Base-by-base conservation (phyloP, 1,284 basidiomycete genomes). In the Cryptococcus sp. region DNA sequence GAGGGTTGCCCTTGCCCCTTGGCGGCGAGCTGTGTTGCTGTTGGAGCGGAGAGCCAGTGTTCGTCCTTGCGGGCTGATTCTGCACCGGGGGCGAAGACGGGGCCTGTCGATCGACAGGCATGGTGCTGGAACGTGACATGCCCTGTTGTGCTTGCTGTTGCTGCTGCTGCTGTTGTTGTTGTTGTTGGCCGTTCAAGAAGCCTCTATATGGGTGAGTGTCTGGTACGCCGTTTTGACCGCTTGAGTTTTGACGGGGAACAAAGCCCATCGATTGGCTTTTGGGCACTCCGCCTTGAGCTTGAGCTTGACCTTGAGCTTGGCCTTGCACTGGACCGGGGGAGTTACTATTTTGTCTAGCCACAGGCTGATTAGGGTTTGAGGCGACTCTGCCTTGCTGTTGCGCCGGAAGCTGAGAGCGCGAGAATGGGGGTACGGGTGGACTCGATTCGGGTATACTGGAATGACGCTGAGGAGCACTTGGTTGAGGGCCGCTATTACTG, bases 281-380 rank as follows among this genome's bases (percentile, higher is more conserved):
- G 13, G 31, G 31, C 8, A 35, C 31, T 35, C 31, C 31, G 31
- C 8, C 31, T 2, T 3, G 31, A 3, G 25, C 25, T 25, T 60
- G 46, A 27, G 47, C 49, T 17, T 58, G 35, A 13, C 54, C 56
- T 15, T 50, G 52, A 20, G 52, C 56, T 15, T 50, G 52, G 20
- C 42, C 51, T 20, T 27, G 53, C 35, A 16, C 39, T 20, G 20
- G 48, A 20, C 25, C 40, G 42, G 44, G 57, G 25, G 62, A 78
- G 71, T 56, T 78, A 59, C 55, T 76, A 69, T 50, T 75, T 61
- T 46, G 73, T 67, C 46, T 47, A 23, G 38, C 47, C 5, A 16
- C 46, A 17, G 31, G 19, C 42, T 45, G 54, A 31, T 55, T 51
- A 20, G 63, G 57, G 20, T 55, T 55, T 41, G 62, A 65, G 19